Percentiles rank a stretch among this genome's conserved stretches.
These are phyloP conservation scores for Penicillium janthinellum DNA, from an alignment of 2,329 filamentous ascomycete genomes.

Conservation along the genomic window DNA sequence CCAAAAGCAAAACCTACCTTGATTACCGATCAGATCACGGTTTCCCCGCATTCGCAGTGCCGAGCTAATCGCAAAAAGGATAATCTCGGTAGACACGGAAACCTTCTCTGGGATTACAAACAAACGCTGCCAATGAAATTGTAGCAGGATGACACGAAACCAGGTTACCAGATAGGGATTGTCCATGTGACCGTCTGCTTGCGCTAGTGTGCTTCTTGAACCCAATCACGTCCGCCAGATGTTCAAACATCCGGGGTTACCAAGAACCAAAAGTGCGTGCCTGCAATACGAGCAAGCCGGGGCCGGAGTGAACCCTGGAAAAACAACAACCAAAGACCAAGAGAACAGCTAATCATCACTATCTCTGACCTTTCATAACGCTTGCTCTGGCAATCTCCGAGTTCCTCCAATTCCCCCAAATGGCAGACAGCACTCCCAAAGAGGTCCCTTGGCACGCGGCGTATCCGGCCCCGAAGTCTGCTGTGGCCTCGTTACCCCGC, in stretches of 20 bases:
- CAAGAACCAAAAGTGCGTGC: neutral
- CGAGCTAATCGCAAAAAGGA: neutral
- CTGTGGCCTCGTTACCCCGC: conserved; percentile 32
- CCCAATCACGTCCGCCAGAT: conserved; percentile 2
- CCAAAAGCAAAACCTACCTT: neutral
- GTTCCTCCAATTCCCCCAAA: neutral
- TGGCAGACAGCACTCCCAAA: conserved; percentile 7
- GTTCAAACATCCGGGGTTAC: neutral
- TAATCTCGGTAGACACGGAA: neutral
- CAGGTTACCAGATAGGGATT: no score
- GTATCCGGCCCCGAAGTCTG: conserved; percentile 41
- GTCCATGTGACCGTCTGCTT: conserved; percentile 1
- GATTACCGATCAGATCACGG: no score
- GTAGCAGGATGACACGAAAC: neutral
- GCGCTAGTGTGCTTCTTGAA: neutral
- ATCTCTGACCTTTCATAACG: neutral
- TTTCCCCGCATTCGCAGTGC: neutral
- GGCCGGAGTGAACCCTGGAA: neutral
- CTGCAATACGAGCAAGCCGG: neutral
- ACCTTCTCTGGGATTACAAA: neutral
- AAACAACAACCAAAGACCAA: neutral
- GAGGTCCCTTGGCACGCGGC: conserved; percentile 44
- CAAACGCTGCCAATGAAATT: neutral
- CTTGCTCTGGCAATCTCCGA: neutral
- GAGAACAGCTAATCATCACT: neutral